Percentiles rank a stretch among this genome's conserved stretches.
phyloP scores from a whole-genome alignment of 768 basidiomycete genomes.

The Lentinula lateritia region DNA sequence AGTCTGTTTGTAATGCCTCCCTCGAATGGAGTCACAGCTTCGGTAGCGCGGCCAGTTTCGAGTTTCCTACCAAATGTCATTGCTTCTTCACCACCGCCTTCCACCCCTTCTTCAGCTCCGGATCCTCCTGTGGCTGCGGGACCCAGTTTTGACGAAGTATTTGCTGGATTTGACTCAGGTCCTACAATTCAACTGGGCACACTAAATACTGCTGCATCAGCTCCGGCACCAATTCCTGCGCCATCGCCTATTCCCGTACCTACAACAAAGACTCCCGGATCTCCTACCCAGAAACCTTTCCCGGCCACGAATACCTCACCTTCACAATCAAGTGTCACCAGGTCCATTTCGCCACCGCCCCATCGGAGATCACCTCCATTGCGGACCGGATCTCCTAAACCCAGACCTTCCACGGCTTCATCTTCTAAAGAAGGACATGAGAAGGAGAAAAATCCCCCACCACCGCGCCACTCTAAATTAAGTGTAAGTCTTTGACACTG shows the following conservation, averaged over 20 bases:
- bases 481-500: conserved; percentile 50
- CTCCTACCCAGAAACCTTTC: conserved; percentile 23
- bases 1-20: conserved; percentile 21
- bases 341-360: conserved; percentile 36
- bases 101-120: conserved; percentile 30
- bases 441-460: conserved; percentile 50
- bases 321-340: conserved; percentile 22
- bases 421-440: conserved; percentile 56
- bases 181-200: conserved; percentile 35
- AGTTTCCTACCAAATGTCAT: conserved; percentile 6
- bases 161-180: conserved; percentile 39
- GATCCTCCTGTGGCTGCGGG: conserved; percentile 29
- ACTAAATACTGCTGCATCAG: conserved; percentile 16
- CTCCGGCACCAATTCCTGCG: not conserved
- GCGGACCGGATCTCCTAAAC: conserved; percentile 40
- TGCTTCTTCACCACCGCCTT: conserved; percentile 11
- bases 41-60: conserved; percentile 6
- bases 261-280: conserved; percentile 12
- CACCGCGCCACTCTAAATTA: conserved; percentile 64
- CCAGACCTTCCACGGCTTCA: conserved; percentile 51
- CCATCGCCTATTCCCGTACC: not conserved
- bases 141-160: conserved; percentile 53
- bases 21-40: conserved; percentile 12
- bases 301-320: conserved; percentile 29
- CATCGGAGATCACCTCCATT: conserved; percentile 42